Percentiles rank a stretch among this genome's conserved stretches.
These are phyloP conservation scores for Schizochytrium sp. DNA, from an alignment of 108 stramenopile genomes.

Conservation along the genomic window DNA sequence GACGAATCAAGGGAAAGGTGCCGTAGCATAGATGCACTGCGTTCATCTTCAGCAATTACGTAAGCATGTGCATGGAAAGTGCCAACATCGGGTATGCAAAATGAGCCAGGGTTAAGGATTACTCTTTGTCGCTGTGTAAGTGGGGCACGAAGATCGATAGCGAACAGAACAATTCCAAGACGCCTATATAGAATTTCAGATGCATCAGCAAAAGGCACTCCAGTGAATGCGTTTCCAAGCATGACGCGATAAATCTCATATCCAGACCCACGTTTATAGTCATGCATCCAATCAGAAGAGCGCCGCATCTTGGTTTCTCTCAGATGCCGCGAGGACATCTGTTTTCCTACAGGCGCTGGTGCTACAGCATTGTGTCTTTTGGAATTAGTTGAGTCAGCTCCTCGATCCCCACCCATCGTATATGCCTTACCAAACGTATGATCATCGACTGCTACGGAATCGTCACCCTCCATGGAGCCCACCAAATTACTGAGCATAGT, in stretches of 20 bases:
- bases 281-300: neutral
- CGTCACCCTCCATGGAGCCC: slow-evolving; percentile 50
- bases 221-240: slow-evolving; percentile 18
- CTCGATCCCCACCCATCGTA: no score
- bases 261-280: slow-evolving; percentile 38
- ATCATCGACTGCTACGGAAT: neutral
- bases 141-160: slow-evolving; percentile 13
- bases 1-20: neutral
- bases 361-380: neutral
- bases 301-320: neutral
- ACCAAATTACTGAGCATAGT: slow-evolving; percentile 62
- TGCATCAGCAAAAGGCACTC: slow-evolving; percentile 6
- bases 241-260: slow-evolving; percentile 58
- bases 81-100: slow-evolving; percentile 6
- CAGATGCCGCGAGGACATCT: neutral
- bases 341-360: neutral
- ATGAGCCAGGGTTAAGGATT: slow-evolving; percentile 13
- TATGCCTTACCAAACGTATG: no score
- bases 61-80: slow-evolving; percentile 47
- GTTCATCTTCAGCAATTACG: slow-evolving; percentile 55
- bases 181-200: neutral
- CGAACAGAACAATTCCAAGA: slow-evolving; percentile 59
- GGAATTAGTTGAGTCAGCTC: neutral
- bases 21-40: neutral
- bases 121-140: neutral